phyloP scores from a whole-genome alignment of 2,329 filamentous ascomycete species.

The Cladophialophora carrionii region DNA sequence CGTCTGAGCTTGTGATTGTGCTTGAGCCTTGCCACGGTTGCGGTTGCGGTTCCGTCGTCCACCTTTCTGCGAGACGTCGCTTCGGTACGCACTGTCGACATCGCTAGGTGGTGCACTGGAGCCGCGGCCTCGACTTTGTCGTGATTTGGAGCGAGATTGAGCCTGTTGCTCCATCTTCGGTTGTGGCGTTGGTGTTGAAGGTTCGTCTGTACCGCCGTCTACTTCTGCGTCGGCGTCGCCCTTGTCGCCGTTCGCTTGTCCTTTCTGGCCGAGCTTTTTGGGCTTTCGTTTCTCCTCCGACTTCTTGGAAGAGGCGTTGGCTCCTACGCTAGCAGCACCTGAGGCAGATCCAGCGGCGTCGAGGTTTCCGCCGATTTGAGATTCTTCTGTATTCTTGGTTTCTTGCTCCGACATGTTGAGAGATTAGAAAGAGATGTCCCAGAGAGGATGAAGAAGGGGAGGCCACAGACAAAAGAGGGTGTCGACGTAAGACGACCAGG shows the following conservation, averaged over 20 bases:
- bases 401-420: constrained; percentile 39
- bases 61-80: constrained; percentile 57
- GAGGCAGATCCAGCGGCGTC: constrained; percentile 43
- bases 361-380: constrained; percentile 43
- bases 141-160: constrained; percentile 36
- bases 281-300: constrained; percentile 41
- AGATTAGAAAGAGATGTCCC: constrained; percentile 22
- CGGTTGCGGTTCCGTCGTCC: constrained; percentile 59
- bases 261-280: constrained; percentile 38
- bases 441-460: constrained; percentile 30
- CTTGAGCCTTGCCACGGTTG: constrained; percentile 43
- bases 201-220: constrained; percentile 16
- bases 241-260: constrained; percentile 41
- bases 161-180: constrained; percentile 35
- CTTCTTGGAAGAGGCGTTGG: constrained; percentile 41
- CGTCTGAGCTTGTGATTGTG: constrained; percentile 51
- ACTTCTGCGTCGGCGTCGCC: constrained; percentile 35
- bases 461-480: constrained; percentile 24
- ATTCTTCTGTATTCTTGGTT: constrained; percentile 39
- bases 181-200: constrained; percentile 30
- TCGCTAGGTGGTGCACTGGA: constrained; percentile 49
- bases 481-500: constrained; percentile 34
- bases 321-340: constrained; percentile 42
- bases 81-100: constrained; percentile 58
- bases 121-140: constrained; percentile 40